phyloP scores from a whole-genome alignment of 306 rosid genomes.

The Fagus crenata region DNA sequence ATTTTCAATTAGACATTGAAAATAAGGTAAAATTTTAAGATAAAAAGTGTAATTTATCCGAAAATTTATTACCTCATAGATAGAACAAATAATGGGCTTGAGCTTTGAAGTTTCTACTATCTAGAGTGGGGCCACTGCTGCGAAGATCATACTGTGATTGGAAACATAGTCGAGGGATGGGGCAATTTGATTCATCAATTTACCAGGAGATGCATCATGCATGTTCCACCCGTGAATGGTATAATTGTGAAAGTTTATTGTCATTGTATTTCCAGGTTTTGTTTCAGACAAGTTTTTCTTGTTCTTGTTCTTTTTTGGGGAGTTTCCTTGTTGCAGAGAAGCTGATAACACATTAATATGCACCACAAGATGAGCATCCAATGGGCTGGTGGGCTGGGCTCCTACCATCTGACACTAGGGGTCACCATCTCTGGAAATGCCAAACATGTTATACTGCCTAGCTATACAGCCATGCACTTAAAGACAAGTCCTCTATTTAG shows the following conservation, averaged over 20 bases:
- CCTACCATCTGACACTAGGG: background rate
- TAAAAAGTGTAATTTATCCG: too few species aligned
- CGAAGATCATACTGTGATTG: background rate
- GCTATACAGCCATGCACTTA: slow-evolving; percentile 16
- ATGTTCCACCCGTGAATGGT: slow-evolving; percentile 56
- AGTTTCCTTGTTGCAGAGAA: background rate
- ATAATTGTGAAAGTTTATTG: slow-evolving; percentile 34
- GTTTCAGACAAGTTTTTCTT: too few species aligned
- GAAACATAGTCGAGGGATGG: slow-evolving; percentile 28
- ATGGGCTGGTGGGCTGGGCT: slow-evolving; percentile 47
- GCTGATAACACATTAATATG: slow-evolving; percentile 14
- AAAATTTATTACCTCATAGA: background rate
- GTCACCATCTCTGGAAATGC: slow-evolving; percentile 44
- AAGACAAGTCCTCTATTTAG: slow-evolving; percentile 18
- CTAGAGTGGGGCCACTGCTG: slow-evolving; percentile 13
- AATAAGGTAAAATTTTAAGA: too few species aligned
- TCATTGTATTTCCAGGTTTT: too few species aligned
- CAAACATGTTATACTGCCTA: slow-evolving; percentile 28
- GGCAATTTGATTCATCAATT: slow-evolving; percentile 31
- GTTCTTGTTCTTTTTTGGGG: too few species aligned
- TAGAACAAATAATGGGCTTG: background rate
- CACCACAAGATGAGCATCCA: slow-evolving; percentile 28
- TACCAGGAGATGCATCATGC: slow-evolving; percentile 38
- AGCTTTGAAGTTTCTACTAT: background rate
- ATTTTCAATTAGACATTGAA: too few species aligned